Evolutionary conservation across 257 asterid species (phyloP), one percentile per base, ranked within the genome.

Genomic region (Penstemon barbatus): DNA sequence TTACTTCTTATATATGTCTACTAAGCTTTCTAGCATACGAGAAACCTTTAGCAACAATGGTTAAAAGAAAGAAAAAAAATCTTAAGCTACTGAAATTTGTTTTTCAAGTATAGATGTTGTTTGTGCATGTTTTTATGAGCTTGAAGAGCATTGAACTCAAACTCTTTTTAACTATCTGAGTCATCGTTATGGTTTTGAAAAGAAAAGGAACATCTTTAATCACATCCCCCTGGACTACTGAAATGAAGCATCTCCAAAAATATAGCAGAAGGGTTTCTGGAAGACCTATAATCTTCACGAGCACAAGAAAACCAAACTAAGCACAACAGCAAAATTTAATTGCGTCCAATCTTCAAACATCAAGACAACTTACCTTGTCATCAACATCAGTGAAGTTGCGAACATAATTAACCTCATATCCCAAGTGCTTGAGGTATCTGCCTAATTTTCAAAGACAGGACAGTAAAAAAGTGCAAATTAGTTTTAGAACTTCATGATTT

Each of bases 351-450:
- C 57, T n/a, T 40, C 25, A 15, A 62, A 12, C 8, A 49, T 53
- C 50, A 49, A 43, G 18, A 10, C 19, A 5, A 64, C 91, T 66
- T 71, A 84, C 97, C 91, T 93, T 93, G 77, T 92, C 98, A 88
- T 92, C 98, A 60, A 92, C 96, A 81, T 92, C 97, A 3, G 98
- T 92, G 86, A 92, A 90, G 77, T 92, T 92, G 71, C 98, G 97
- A 60, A 92, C 89, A 63, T 92, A 92, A 74, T 86, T 92, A 77
- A 90, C 91, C 71, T 92, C 95, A 75, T 88, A 92, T 55, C 96
- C 98, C 94, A 92, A 78, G 79, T 85, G 78, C 78, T 77, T 90
- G 64, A 90, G 95, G 82, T 82, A 92, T 80, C 98, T 92, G 97
- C 88, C 89, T 85, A 83, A 82, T 82, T 73, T 84, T 65, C 53